Conservation (phyloP, 2,329 filamentous ascomycete genomes). For the Aureobasidium sp. region DNA sequence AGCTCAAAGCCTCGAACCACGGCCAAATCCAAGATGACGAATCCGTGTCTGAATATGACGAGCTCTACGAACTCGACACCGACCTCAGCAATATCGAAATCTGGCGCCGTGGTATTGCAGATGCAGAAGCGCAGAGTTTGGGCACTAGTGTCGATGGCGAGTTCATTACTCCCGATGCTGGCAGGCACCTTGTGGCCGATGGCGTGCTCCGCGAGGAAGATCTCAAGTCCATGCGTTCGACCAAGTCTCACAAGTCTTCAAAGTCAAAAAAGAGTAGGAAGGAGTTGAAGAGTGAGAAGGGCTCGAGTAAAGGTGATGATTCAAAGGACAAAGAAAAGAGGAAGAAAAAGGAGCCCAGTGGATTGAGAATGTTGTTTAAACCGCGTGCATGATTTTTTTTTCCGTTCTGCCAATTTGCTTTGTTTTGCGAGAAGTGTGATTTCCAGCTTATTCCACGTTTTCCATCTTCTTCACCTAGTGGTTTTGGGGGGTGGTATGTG, state of each 20-base stretch:
- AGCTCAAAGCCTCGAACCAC: slow-evolving; percentile 22
- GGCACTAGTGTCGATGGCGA: slow-evolving; percentile 60
- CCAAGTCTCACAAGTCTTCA: slow-evolving; percentile 21
- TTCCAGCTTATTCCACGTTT: too few relatives aligned
- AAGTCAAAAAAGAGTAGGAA: slow-evolving; percentile 26
- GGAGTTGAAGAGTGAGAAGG: slow-evolving; percentile 28
- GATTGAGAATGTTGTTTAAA: slow-evolving; percentile 38
- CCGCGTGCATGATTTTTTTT: slow-evolving; percentile 6
- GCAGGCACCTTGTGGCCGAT: slow-evolving; percentile 38
- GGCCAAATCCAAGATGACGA: slow-evolving; percentile 26
- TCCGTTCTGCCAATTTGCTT: too few relatives aligned
- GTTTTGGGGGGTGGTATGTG: too few relatives aligned
- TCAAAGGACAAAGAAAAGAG: slow-evolving; percentile 18
- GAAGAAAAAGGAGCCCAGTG: slow-evolving; percentile 36
- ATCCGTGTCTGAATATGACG: slow-evolving; percentile 39
- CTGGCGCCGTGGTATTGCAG: slow-evolving; percentile 58
- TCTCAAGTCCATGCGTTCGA: slow-evolving; percentile 41
- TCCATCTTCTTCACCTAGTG: too few relatives aligned
- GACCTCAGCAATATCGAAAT: slow-evolving; percentile 54
- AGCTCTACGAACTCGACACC: slow-evolving; percentile 48
- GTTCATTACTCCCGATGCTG: slow-evolving; percentile 55
- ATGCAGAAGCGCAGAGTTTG: slow-evolving; percentile 46
- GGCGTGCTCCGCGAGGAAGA: slow-evolving; percentile 43
- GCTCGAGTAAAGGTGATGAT: slow-evolving; percentile 15
- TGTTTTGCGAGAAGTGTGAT: too few relatives aligned